Evolutionary conservation across 148 eudicot species (phyloP).

Genomic region (Rhododendron mucronatum): DNA sequence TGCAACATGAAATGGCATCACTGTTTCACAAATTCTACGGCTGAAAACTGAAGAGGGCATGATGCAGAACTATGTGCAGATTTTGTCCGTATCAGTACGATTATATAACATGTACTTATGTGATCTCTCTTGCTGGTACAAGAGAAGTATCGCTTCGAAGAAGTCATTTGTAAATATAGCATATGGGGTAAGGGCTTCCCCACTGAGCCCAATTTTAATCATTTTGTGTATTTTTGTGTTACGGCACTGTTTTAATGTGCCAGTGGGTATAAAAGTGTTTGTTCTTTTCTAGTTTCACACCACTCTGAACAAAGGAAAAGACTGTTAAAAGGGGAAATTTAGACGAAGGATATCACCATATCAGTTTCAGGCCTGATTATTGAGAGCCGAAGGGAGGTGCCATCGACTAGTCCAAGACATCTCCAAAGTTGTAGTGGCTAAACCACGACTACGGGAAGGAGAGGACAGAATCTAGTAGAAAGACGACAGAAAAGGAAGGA

Average conservation of each 20-base stretch:
- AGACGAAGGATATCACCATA: neutral
- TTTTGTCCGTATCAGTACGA: neutral
- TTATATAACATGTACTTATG: neutral
- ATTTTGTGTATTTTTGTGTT: neutral
- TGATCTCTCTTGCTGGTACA: neutral
- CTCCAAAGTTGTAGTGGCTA: neutral
- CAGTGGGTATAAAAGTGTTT: neutral
- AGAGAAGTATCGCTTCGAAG: neutral
- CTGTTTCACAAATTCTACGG: neutral
- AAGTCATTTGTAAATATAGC: constrained; percentile 21
- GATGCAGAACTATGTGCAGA: neutral
- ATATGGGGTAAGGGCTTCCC: neutral
- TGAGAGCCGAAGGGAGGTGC: neutral
- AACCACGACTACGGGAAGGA: neutral
- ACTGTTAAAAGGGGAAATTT: neutral
- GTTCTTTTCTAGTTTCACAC: neutral
- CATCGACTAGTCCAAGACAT: neutral
- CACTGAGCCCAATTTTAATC: neutral
- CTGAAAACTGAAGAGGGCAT: neutral
- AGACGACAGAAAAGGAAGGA: neutral
- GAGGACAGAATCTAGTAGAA: neutral
- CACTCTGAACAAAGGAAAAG: neutral
- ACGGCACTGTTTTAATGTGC: neutral
- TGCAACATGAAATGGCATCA: constrained; percentile 19
- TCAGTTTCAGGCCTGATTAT: neutral